Conservation (phyloP, 1,139 yeast species). For the Taphrina flavorubra region DNA sequence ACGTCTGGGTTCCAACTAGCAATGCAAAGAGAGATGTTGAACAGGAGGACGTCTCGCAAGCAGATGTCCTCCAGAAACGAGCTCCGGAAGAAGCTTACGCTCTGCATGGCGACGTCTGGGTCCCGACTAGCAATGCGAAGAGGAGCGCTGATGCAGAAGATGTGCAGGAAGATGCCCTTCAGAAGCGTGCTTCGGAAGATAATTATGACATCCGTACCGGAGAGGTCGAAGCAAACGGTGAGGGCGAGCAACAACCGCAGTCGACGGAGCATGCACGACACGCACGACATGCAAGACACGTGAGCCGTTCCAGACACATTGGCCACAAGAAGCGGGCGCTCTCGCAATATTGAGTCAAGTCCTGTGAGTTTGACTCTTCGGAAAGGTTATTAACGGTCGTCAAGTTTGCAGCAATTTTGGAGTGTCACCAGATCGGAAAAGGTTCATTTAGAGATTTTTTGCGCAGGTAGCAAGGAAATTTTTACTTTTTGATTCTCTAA, state of each 20-base stretch:
- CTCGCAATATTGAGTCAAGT: not conserved
- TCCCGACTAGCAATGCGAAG: not conserved
- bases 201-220: not conserved
- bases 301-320: not conserved
- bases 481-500: too few relatives aligned
- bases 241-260: too few relatives aligned
- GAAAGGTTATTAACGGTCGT: not conserved
- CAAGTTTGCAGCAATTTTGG: not conserved
- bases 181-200: not conserved
- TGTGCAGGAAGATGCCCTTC: not conserved
- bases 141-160: not conserved
- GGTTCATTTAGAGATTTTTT: not conserved
- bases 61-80: not conserved
- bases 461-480: not conserved
- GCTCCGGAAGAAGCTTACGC: not conserved
- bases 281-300: conserved; percentile 2
- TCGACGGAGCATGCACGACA: not conserved
- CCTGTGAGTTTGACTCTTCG: too few relatives aligned
- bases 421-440: not conserved
- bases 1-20: not conserved
- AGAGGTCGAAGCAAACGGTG: not conserved
- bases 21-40: not conserved
- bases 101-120: conserved; percentile 8
- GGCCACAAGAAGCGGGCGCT: conserved; percentile 11
- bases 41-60: not conserved